Evolutionary conservation across 108 stramenopile genomes (phyloP).

Genomic region (Pelagomonas calceolata): DNA sequence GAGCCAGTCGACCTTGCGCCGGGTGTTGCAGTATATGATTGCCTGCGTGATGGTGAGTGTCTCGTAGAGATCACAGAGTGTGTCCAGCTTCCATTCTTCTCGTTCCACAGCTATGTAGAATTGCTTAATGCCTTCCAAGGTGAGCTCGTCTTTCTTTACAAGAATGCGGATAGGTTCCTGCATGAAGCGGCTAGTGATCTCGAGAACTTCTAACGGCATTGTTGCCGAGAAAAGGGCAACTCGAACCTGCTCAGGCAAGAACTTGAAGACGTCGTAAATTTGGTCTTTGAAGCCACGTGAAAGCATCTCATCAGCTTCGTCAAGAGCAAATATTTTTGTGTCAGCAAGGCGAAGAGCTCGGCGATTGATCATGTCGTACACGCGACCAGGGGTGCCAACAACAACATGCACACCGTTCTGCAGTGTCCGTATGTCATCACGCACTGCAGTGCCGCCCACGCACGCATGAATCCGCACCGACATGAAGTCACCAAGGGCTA

Average conservation of each 20-base stretch:
- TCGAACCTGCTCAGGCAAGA: constrained; percentile 95
- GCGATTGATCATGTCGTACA: constrained; percentile 98
- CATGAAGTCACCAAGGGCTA: constrained; percentile 98
- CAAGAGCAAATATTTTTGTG: constrained; percentile 92
- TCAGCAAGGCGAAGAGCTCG: constrained; percentile 78
- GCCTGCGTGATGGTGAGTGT: constrained; percentile 99
- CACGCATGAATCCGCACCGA: constrained; percentile 91
- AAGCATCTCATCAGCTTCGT: constrained; percentile 99
- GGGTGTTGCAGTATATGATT: constrained; percentile 99
- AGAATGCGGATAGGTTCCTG: constrained; percentile 96
- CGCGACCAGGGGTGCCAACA: constrained; percentile 98
- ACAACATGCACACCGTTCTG: constrained; percentile 95
- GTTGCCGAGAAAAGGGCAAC: constrained; percentile 98
- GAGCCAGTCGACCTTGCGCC: constrained; percentile 98
- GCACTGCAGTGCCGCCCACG: constrained; percentile 98
- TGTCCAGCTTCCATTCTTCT: constrained; percentile 99
- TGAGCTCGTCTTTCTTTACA: constrained; percentile 99
- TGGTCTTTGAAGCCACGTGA: constrained; percentile 99
- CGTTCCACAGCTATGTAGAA: constrained; percentile 96
- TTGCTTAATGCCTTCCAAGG: constrained; percentile 99
- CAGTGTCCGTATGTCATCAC: constrained; percentile 97
- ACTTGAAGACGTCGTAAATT: constrained; percentile 99
- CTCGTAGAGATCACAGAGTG: constrained; percentile 98
- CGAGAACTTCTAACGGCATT: constrained; percentile 99
- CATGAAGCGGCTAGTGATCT: constrained; percentile 98